Evolutionary conservation across 2,329 filamentous ascomycete genomes (phyloP).

Genomic region (Ophiostoma quercus): DNA sequence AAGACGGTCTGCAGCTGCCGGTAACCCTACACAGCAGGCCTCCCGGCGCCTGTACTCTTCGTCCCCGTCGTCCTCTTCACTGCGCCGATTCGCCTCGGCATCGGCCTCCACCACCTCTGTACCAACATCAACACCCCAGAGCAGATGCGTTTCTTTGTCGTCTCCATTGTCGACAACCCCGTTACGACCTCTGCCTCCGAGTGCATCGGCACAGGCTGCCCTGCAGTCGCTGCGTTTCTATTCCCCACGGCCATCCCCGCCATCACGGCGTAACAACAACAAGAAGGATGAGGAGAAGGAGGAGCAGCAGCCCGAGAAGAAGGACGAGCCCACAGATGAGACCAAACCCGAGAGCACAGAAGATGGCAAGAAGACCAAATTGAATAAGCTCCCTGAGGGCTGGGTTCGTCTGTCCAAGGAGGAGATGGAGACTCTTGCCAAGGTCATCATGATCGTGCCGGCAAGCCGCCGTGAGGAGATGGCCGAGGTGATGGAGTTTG

Average conservation of each 20-base stretch:
- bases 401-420: conserved; percentile 45
- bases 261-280: conserved; percentile 21
- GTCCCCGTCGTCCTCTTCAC: conserved; percentile 32
- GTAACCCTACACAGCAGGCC: conserved; percentile 16
- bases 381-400: conserved; percentile 26
- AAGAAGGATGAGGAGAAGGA: conserved; percentile 19
- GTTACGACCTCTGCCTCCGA: conserved; percentile 7
- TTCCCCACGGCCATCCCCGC: conserved; percentile 21
- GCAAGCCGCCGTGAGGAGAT: conserved; percentile 56
- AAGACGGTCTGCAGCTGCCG: conserved; percentile 15
- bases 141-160: conserved; percentile 4
- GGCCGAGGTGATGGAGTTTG: conserved; percentile 53
- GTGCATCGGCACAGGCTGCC: conserved; percentile 12
- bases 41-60: conserved; percentile 20
- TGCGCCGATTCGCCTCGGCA: conserved; percentile 14
- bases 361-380: conserved; percentile 11
- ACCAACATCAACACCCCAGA: not conserved
- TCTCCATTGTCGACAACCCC: conserved; percentile 7
- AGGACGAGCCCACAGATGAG: conserved; percentile 7
- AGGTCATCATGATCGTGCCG: conserved; percentile 58
- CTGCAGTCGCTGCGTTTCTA: conserved; percentile 24
- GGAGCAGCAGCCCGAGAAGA: conserved; percentile 7
- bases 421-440: conserved; percentile 50
- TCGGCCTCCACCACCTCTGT: not conserved
- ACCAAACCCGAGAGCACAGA: not conserved